These are phyloP conservation scores for Microthlaspi erraticum DNA, from an alignment of 345 rosid species.

Conservation along the genomic window DNA sequence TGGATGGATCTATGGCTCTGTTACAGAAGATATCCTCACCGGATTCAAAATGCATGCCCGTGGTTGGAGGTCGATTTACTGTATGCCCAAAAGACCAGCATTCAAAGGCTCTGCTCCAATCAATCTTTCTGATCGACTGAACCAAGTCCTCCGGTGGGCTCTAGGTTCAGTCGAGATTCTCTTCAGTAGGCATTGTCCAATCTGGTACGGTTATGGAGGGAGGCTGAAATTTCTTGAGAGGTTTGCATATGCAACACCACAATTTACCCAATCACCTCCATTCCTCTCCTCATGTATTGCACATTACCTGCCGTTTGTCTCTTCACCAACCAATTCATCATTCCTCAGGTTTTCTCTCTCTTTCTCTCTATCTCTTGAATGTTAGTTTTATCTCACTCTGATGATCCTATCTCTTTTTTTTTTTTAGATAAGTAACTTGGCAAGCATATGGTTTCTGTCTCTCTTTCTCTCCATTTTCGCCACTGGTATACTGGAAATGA, in stretches of 20 bases:
- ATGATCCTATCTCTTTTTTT: no score
- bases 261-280: slow-evolving; percentile 77
- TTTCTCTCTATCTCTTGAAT: no score
- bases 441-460: slow-evolving; percentile 86
- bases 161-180: slow-evolving; percentile 90
- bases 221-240: slow-evolving; percentile 85
- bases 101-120: slow-evolving; percentile 97
- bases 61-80: slow-evolving; percentile 67
- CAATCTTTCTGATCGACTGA: slow-evolving; percentile 66
- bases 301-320: slow-evolving; percentile 75
- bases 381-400: no score
- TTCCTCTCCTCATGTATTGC: slow-evolving; percentile 88
- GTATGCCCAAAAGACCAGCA: slow-evolving; percentile 86
- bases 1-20: no score
- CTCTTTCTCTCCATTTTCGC: slow-evolving; percentile 92
- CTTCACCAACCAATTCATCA: slow-evolving; percentile 84
- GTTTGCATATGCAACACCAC: slow-evolving; percentile 79
- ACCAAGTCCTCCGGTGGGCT: slow-evolving; percentile 98
- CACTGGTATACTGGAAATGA: slow-evolving; percentile 85
- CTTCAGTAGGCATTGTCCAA: slow-evolving; percentile 87
- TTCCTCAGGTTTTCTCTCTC: slow-evolving; percentile 69
- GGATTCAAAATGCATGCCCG: no score
- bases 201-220: slow-evolving; percentile 90
- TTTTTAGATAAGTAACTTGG: slow-evolving; percentile 48
- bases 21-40: no score